phyloP scores from a whole-genome alignment of 2,329 filamentous ascomycete species.

The Pseudogymnoascus sp. region DNA sequence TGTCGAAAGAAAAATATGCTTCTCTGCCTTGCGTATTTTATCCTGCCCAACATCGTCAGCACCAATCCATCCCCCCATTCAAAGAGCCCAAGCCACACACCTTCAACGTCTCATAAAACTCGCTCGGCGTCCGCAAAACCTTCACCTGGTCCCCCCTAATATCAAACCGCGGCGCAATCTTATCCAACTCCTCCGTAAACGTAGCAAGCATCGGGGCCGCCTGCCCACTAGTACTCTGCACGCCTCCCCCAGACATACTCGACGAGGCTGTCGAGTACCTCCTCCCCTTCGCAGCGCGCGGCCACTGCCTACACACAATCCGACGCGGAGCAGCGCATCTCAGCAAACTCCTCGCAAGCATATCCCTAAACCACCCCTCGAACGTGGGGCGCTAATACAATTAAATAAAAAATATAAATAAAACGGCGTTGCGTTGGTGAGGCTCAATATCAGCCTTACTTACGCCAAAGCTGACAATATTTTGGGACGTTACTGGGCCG shows the following conservation, averaged over 20 bases:
- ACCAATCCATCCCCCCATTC: slow-evolving; percentile 8
- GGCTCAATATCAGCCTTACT: slow-evolving; percentile 7
- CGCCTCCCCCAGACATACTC: slow-evolving; percentile 6
- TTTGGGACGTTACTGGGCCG: not conserved
- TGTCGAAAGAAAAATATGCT: slow-evolving; percentile 85
- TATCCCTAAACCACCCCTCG: slow-evolving; percentile 13
- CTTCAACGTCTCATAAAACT: slow-evolving; percentile 90
- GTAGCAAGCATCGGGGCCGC: slow-evolving; percentile 45
- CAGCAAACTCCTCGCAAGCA: slow-evolving; percentile 31
- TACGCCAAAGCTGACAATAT: not conserved
- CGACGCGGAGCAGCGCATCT: slow-evolving; percentile 28
- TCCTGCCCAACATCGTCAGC: slow-evolving; percentile 41
- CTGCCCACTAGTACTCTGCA: not conserved
- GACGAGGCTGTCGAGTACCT: slow-evolving; percentile 23
- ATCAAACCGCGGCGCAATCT: slow-evolving; percentile 83
- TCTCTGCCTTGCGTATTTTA: slow-evolving; percentile 74
- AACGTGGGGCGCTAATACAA: not conserved
- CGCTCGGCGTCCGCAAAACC: slow-evolving; percentile 71
- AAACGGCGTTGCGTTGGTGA: not conserved
- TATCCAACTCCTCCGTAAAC: slow-evolving; percentile 71
- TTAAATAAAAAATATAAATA: not conserved
- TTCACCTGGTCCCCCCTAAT: slow-evolving; percentile 72
- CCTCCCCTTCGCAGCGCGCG: slow-evolving; percentile 20
- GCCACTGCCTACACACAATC: slow-evolving; percentile 16
- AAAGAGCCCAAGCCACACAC: slow-evolving; percentile 36